phyloP scores from a whole-genome alignment of 495 filamentous ascomycete genomes.

The Coniosporium apollinis region DNA sequence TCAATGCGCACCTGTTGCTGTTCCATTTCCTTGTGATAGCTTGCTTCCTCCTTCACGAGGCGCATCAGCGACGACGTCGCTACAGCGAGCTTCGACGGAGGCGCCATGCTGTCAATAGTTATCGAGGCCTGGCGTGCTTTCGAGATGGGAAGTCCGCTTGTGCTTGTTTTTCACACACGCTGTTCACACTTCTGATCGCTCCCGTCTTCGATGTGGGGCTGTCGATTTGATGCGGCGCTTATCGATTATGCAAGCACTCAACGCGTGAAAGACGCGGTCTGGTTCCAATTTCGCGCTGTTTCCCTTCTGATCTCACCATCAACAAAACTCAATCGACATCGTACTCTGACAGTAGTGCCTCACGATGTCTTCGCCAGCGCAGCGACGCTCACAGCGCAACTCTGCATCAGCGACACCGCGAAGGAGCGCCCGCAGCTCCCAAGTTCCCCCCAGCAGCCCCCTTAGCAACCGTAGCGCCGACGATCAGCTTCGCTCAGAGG shows the following conservation, averaged over 20 bases:
- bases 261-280: not conserved
- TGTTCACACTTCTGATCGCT: too few relatives aligned
- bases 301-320: not conserved
- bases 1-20: conserved; percentile 54
- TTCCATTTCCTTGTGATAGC: conserved; percentile 69
- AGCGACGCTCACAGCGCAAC: conserved; percentile 26
- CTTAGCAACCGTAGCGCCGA: conserved; percentile 28
- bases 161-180: too few relatives aligned
- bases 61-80: conserved; percentile 57
- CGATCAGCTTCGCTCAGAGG: conserved; percentile 25
- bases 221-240: too few relatives aligned
- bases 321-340: not conserved
- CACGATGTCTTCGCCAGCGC: conserved; percentile 13
- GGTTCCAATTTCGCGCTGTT: not conserved
- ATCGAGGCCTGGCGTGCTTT: too few relatives aligned
- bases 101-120: too few relatives aligned
- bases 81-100: conserved; percentile 56
- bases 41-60: conserved; percentile 77
- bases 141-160: too few relatives aligned
- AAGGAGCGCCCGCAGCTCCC: conserved; percentile 34
- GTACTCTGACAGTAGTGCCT: not conserved
- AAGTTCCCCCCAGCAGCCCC: conserved; percentile 34
- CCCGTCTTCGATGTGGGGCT: too few relatives aligned
- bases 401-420: conserved; percentile 40
- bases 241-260: not conserved